Percentiles rank a stretch among this genome's conserved stretches.
These are phyloP conservation scores for Nemania sp. DNA, from an alignment of 2,329 filamentous ascomycete species.

Conservation along the genomic window DNA sequence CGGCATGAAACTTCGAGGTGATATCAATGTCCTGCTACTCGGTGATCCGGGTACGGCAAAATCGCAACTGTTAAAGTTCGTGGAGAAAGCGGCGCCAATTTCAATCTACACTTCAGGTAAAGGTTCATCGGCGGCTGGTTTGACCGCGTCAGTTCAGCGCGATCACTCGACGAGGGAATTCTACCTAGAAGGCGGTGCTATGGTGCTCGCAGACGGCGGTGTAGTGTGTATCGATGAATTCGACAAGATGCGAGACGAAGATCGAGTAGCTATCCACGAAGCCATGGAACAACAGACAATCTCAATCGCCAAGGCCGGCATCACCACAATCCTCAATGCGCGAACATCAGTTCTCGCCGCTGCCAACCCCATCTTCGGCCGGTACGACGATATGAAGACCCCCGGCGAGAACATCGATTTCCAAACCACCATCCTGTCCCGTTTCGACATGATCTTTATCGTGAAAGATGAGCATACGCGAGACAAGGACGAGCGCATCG, in stretches of 20 bases:
- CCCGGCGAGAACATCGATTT: slow-evolving; percentile 99
- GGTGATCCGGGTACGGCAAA: slow-evolving; percentile 99
- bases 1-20: slow-evolving; percentile 96
- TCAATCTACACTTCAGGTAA: slow-evolving; percentile 99
- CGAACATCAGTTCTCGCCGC: slow-evolving; percentile 94
- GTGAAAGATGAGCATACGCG: slow-evolving; percentile 95
- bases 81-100: slow-evolving; percentile 94
- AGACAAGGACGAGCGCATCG: slow-evolving; percentile 90
- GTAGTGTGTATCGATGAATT: slow-evolving; percentile 99
- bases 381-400: slow-evolving; percentile 97
- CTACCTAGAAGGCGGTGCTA: slow-evolving; percentile 96
- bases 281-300: slow-evolving; percentile 99
- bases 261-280: slow-evolving; percentile 97
- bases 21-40: slow-evolving; percentile 96
- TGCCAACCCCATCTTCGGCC: slow-evolving; percentile 96
- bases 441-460: slow-evolving; percentile 99
- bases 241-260: slow-evolving; percentile 99
- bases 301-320: slow-evolving; percentile 97
- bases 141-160: slow-evolving; percentile 95
- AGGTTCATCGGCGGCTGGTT: slow-evolving; percentile 95
- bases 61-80: slow-evolving; percentile 96
- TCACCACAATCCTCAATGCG: slow-evolving; percentile 97
- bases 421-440: slow-evolving; percentile 96
- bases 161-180: slow-evolving; percentile 94
- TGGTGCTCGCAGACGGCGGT: slow-evolving; percentile 96